phyloP scores from a whole-genome alignment of 306 rosid species.

The Fragaria vesca region DNA sequence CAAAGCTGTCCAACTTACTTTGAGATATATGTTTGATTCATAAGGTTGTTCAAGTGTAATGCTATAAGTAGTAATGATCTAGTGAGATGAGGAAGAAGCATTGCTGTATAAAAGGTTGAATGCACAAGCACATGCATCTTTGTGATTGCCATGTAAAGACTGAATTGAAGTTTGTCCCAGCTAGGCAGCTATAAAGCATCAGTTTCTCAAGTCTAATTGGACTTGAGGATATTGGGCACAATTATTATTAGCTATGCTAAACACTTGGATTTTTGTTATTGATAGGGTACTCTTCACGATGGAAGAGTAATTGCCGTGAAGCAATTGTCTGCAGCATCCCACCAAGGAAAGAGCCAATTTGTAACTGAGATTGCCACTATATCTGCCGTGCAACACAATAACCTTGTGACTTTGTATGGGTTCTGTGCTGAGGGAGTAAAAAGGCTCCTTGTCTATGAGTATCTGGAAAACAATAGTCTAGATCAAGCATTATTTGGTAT shows the following conservation, averaged over 20 bases:
- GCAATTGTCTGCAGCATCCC: constrained; percentile 72
- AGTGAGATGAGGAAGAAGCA: neutral
- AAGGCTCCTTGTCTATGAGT: constrained; percentile 78
- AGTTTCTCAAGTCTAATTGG: neutral
- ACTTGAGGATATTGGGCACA: neutral
- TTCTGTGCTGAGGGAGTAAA: constrained; percentile 69
- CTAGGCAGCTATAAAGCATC: neutral
- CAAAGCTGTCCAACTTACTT: neutral
- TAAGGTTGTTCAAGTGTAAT: too few relatives aligned
- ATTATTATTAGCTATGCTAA: neutral
- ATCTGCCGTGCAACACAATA: constrained; percentile 82
- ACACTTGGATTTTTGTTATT: neutral
- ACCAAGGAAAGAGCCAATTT: constrained; percentile 81
- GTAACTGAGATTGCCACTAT: constrained; percentile 80
- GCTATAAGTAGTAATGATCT: neutral
- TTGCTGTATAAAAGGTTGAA: neutral
- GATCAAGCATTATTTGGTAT: constrained; percentile 86
- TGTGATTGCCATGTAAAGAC: neutral
- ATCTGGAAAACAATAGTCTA: constrained; percentile 75
- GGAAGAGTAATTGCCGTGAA: constrained; percentile 78
- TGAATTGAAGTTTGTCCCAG: neutral
- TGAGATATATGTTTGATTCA: neutral
- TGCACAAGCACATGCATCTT: neutral
- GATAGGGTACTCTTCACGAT: constrained; percentile 70
- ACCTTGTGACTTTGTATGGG: constrained; percentile 72